phyloP scores from a whole-genome alignment of 2,329 filamentous ascomycete species.

The Aspergillus udagawae region DNA sequence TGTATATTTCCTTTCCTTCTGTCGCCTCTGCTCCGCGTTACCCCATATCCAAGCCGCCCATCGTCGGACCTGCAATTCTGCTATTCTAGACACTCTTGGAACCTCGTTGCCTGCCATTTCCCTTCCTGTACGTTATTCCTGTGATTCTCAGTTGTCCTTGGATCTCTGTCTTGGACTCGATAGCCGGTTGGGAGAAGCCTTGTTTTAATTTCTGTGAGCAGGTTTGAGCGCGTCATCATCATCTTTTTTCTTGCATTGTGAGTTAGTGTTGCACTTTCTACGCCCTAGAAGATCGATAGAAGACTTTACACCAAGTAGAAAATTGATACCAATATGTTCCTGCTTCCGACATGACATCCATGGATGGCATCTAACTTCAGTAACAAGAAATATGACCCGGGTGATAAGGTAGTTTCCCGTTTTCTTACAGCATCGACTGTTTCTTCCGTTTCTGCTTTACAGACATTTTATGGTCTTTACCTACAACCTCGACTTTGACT shows the following conservation, averaged over 20 bases:
- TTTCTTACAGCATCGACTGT: neutral
- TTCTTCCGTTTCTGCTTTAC: neutral
- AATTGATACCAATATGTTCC: constrained; percentile 18
- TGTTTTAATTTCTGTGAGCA: neutral
- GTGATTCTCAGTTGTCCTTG: neutral
- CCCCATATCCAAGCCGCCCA: neutral
- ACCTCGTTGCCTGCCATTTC: neutral
- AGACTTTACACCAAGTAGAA: constrained; percentile 16
- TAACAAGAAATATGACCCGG: neutral
- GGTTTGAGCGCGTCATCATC: neutral
- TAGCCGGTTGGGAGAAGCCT: neutral
- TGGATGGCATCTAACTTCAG: neutral
- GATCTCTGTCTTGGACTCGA: neutral
- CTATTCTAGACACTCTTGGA: neutral
- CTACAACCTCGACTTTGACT: neutral
- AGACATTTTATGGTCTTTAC: neutral
- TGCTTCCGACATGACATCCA: neutral
- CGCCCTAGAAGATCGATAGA: constrained; percentile 21
- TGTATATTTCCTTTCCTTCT: neutral
- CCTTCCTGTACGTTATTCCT: neutral
- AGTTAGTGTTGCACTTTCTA: neutral
- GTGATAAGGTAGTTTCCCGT: neutral
- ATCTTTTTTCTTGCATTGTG: neutral
- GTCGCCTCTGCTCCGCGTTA: constrained; percentile 1
- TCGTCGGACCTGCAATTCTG: neutral